phyloP scores from a whole-genome alignment of 139 green algal genomes.

The Chlorella sp. region DNA sequence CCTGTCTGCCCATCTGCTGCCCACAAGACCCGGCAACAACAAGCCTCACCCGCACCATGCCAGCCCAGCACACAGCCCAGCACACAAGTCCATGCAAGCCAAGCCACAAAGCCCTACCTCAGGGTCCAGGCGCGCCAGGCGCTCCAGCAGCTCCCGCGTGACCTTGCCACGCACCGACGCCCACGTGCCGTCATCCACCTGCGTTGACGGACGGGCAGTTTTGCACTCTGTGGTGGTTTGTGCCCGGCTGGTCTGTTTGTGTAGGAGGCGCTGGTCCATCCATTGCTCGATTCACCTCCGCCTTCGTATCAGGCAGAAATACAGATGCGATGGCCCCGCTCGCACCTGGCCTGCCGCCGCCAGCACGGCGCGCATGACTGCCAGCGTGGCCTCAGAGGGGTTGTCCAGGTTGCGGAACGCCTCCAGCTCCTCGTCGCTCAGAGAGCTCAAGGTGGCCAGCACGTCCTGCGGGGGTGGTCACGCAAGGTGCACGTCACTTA shows the following conservation, averaged over 20 bases:
- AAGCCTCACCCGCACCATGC: too few species aligned
- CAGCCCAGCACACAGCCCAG: too few species aligned
- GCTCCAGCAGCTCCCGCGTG: slow-evolving; percentile 19
- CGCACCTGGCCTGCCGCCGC: slow-evolving; percentile 22
- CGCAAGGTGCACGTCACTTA: neutral
- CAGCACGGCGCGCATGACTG: slow-evolving; percentile 27
- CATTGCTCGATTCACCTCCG: too few species aligned
- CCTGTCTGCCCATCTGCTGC: too few species aligned
- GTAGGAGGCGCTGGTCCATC: too few species aligned
- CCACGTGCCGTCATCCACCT: slow-evolving; percentile 11
- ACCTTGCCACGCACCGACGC: slow-evolving; percentile 6
- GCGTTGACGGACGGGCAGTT: too few species aligned
- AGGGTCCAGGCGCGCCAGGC: slow-evolving; percentile 22
- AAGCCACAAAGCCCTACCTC: neutral
- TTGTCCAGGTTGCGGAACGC: slow-evolving; percentile 14
- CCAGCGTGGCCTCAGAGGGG: slow-evolving; percentile 23
- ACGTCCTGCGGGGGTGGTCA: neutral
- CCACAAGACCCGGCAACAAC: too few species aligned
- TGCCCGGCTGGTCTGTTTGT: too few species aligned
- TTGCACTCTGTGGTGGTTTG: too few species aligned
- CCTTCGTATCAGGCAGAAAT: too few species aligned
- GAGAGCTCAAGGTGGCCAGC: neutral
- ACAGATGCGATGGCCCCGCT: too few species aligned
- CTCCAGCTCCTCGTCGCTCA: slow-evolving; percentile 7
- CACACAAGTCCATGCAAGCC: neutral